These are phyloP conservation scores for Trichoderma koningiopsis DNA, from an alignment of 2,329 filamentous ascomycete genomes.

Conservation along the genomic window DNA sequence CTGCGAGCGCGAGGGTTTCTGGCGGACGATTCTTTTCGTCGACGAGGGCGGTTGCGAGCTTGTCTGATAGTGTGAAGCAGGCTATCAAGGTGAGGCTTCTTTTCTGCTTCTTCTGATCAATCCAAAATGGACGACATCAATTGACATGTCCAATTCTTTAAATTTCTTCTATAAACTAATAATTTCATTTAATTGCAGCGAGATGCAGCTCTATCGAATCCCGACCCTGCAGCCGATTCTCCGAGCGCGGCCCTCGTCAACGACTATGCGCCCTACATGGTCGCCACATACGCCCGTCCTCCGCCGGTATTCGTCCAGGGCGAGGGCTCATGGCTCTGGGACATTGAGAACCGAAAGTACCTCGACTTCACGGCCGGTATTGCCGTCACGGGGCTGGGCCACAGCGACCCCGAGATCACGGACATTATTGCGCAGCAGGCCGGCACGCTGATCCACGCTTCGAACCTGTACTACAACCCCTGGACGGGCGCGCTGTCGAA, in stretches of 20 bases:
- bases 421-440: slow-evolving; percentile 77
- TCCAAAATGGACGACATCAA: neutral
- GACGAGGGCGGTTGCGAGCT: slow-evolving; percentile 42
- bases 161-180: neutral
- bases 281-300: slow-evolving; percentile 90
- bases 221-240: slow-evolving; percentile 74
- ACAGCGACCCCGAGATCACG: slow-evolving; percentile 79
- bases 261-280: slow-evolving; percentile 84
- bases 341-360: slow-evolving; percentile 85
- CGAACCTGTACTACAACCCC: slow-evolving; percentile 95
- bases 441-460: slow-evolving; percentile 82
- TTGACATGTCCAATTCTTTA: neutral
- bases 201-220: slow-evolving; percentile 55
- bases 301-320: slow-evolving; percentile 87
- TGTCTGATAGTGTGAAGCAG: slow-evolving; percentile 39
- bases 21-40: slow-evolving; percentile 38
- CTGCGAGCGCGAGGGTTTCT: slow-evolving; percentile 30
- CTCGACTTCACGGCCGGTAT: slow-evolving; percentile 96
- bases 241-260: slow-evolving; percentile 73
- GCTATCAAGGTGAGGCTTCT: slow-evolving; percentile 38
- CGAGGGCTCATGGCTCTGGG: slow-evolving; percentile 84
- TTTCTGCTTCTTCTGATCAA: fast-evolving
- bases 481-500: slow-evolving; percentile 92
- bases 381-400: slow-evolving; percentile 89
- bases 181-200: slow-evolving; percentile 28